Percentiles rank a stretch among this genome's conserved stretches.
phyloP scores from a whole-genome alignment of 2,329 filamentous ascomycete genomes.

The Dichotomopilus funicola region DNA sequence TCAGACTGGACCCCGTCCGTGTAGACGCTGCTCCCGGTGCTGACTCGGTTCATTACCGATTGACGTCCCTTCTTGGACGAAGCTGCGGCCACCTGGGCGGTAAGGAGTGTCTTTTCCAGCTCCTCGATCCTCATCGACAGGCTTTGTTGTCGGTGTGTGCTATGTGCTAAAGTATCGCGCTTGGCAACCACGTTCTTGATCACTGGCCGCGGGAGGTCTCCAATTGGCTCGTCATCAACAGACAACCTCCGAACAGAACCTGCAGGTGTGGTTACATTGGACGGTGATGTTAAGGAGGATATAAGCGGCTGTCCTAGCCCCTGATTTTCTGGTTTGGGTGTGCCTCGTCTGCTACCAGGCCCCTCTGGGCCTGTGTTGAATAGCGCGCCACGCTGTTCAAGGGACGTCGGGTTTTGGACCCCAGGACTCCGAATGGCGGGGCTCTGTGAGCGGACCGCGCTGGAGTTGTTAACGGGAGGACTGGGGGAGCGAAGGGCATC shows the following conservation, averaged over 20 bases:
- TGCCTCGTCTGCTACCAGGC: not conserved
- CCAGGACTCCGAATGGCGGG: conserved; percentile 9
- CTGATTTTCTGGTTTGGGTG: conserved; percentile 5
- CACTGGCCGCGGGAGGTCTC: conserved; percentile 32
- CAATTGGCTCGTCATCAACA: conserved; percentile 32
- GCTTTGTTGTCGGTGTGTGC: conserved; percentile 40
- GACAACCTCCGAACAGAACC: conserved; percentile 32
- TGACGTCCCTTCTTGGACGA: not conserved
- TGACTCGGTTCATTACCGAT: conserved; percentile 9
- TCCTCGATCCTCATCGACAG: conserved; percentile 44
- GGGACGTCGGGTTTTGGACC: not conserved
- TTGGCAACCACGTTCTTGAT: conserved; percentile 44
- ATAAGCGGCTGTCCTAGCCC: conserved; percentile 32
- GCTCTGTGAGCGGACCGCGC: conserved; percentile 9
- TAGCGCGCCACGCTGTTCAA: conserved; percentile 3
- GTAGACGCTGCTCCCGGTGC: conserved; percentile 23
- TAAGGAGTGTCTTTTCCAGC: conserved; percentile 29
- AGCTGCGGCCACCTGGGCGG: conserved; percentile 22
- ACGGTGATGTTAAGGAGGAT: conserved; percentile 22
- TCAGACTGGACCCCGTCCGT: conserved; percentile 12
- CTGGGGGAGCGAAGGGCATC: conserved; percentile 11
- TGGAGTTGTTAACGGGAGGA: not conserved
- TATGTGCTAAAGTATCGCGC: conserved; percentile 45
- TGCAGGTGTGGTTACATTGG: conserved; percentile 31
- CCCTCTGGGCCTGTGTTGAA: conserved; percentile 5